Evolutionary conservation across 257 asterid genomes (phyloP).

Genomic region (Fraxinus excelsior): DNA sequence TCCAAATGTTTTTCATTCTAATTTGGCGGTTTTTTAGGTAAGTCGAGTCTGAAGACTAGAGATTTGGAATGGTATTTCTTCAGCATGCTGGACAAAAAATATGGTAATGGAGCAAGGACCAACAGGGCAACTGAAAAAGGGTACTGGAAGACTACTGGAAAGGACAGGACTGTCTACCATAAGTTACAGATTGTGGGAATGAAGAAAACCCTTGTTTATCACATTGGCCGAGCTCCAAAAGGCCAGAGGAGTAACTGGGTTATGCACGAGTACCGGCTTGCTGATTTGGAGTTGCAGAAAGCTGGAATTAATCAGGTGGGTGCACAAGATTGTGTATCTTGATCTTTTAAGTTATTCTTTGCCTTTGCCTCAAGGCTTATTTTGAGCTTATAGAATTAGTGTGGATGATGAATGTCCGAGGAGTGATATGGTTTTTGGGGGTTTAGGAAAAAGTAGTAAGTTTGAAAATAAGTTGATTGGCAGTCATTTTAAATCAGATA

Average conservation of each 20-base stretch:
- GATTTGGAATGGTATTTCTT: constrained; percentile 96
- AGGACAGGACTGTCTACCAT: constrained; percentile 81
- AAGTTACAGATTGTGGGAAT: constrained; percentile 71
- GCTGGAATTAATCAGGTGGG: constrained; percentile 80
- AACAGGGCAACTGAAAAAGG: constrained; percentile 90
- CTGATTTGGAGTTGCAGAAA: constrained; percentile 71
- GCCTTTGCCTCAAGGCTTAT: not conserved
- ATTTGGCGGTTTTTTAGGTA: constrained; percentile 41
- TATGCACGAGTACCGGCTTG: constrained; percentile 92
- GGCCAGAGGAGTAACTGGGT: constrained; percentile 95
- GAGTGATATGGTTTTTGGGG: not conserved
- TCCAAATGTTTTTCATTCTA: constrained; percentile 7
- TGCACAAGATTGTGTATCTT: not conserved
- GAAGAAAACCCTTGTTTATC: constrained; percentile 96
- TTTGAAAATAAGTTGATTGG: not conserved
- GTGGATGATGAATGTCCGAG: constrained; percentile 4
- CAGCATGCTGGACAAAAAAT: constrained; percentile 84
- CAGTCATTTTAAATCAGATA: not conserved
- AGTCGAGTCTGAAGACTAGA: constrained; percentile 70
- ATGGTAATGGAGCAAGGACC: constrained; percentile 87
- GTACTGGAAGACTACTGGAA: constrained; percentile 98
- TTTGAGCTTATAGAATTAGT: constrained; percentile 4
- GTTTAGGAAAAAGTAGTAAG: not conserved
- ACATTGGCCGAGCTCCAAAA: constrained; percentile 88
- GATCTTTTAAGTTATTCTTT: not conserved